Evolutionary conservation across 139 green algal species (phyloP), one percentile per base, ranked within the genome.

Genomic region (Trebouxia sp.): DNA sequence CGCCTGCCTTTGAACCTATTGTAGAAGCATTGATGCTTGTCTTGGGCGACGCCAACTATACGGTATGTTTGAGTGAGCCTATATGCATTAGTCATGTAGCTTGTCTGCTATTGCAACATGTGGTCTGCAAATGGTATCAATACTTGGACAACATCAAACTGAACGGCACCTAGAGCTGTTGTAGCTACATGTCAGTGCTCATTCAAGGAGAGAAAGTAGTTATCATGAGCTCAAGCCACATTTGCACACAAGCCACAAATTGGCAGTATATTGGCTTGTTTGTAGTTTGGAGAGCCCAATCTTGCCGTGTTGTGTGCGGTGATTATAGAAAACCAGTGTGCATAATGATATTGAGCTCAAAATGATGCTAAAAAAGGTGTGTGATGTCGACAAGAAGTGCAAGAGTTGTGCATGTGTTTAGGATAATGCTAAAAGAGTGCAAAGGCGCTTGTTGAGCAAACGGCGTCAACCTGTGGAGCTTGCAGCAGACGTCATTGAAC

Each of bases 401-500:
- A 53, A 53, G 12, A 53, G 10, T 53, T 53, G 45, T 53, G 45
- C 56, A 67, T 67, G 26, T 12, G n/a, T 67, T 30, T 15, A 67
- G 56, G 56, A 11, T 39, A 67, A 67, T 67, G 56, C 56, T 30
- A 67, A 30, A 30, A 17, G n/a, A 35, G 56, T 67, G n/a, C 56
- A 67, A 35, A 67, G 17, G n/a, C 56, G 56, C 26, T 35, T 67
- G 56, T 53, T 53, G 45, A 67, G n/a, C 26, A 67, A 67, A 35
- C n/a, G 26, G n/a, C 56, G 56, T 30, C 24, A 30, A 35, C 56
- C 56, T 35, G 56, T 35, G n/a, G 56, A 67, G 56, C 56, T 39
- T 39, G 56, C 56, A 67, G 56, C 56, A 35, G 56, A 67, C 11
- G n/a, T 67, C 14, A 67, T 67, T 28, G 56, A 67, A 35, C 56